A percentile compares a stretch with the other conserved stretches of the same genome.
Conservation (phyloP, 2,329 filamentous ascomycete genomes). For the Clathrospora elynae region DNA sequence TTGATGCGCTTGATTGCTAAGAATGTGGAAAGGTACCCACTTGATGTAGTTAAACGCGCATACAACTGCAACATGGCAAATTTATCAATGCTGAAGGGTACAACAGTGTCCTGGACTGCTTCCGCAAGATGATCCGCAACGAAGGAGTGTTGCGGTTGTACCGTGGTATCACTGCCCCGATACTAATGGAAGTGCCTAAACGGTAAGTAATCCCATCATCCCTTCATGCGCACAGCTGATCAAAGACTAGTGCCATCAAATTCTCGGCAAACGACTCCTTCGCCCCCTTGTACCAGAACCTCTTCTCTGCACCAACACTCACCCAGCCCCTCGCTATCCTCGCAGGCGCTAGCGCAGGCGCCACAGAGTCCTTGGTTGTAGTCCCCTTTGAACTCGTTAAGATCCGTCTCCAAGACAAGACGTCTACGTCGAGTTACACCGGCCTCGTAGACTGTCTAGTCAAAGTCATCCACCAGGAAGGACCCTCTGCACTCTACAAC, state of each 20-base stretch:
- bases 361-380: slow-evolving; percentile 39
- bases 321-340: slow-evolving; percentile 37
- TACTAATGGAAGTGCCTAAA: slow-evolving; percentile 42
- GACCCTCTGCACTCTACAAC: slow-evolving; percentile 35
- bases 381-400: slow-evolving; percentile 42
- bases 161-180: slow-evolving; percentile 40
- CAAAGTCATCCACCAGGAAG: slow-evolving; percentile 37
- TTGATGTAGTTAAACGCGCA: slow-evolving; percentile 43
- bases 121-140: slow-evolving; percentile 34
- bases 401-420: slow-evolving; percentile 38
- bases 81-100: slow-evolving; percentile 28
- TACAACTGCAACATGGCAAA: slow-evolving; percentile 38
- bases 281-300: slow-evolving; percentile 28
- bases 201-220: slow-evolving; percentile 13
- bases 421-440: slow-evolving; percentile 33
- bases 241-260: slow-evolving; percentile 32
- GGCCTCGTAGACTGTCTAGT: slow-evolving; percentile 35
- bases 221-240: neutral
- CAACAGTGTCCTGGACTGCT: slow-evolving; percentile 37
- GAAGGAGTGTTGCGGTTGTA: slow-evolving; percentile 34
- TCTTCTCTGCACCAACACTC: slow-evolving; percentile 26
- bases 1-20: slow-evolving; percentile 19
- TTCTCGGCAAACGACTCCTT: slow-evolving; percentile 43
- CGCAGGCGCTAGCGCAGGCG: slow-evolving; percentile 38
- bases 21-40: slow-evolving; percentile 39